phyloP scores from a whole-genome alignment of 1,284 basidiomycete genomes.

The Apiotrichum mycotoxinovorans region DNA sequence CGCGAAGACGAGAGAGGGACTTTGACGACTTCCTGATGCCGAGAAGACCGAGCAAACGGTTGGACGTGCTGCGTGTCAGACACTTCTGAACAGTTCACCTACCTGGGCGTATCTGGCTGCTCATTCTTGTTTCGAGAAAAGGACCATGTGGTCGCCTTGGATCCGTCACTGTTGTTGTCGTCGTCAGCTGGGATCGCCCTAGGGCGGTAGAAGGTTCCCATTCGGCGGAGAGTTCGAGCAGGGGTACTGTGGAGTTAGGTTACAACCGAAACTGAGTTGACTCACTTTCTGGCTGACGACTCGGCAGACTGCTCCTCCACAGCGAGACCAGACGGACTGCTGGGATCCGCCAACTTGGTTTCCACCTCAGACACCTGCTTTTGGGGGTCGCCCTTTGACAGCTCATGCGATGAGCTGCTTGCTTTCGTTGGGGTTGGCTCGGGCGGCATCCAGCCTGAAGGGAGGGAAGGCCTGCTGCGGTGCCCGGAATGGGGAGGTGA shows the following conservation, averaged over 20 bases:
- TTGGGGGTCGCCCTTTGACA: no score
- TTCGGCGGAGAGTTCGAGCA: not conserved
- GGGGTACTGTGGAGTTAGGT: not conserved
- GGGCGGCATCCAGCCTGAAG: no score
- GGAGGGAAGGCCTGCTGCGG: no score
- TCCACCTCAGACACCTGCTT: no score
- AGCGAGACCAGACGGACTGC: no score
- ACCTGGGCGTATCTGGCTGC: not conserved
- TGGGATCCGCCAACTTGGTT: no score
- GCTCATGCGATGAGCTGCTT: no score
- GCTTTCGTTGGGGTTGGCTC: no score
- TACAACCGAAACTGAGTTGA: not conserved
- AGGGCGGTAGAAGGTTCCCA: not conserved
- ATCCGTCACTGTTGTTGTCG: not conserved
- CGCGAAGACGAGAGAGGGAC: not conserved
- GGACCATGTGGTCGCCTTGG: not conserved
- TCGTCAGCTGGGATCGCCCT: not conserved
- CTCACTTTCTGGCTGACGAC: not conserved
- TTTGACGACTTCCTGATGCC: not conserved
- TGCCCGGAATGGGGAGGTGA: no score
- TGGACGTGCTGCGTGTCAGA: not conserved
- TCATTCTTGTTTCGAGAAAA: not conserved
- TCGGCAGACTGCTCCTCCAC: not conserved
- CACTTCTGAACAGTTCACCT: not conserved
- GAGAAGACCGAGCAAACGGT: not conserved